These are phyloP conservation scores for Pulveroboletus ravenelii DNA, from an alignment of 768 basidiomycete genomes.

Conservation along the genomic window DNA sequence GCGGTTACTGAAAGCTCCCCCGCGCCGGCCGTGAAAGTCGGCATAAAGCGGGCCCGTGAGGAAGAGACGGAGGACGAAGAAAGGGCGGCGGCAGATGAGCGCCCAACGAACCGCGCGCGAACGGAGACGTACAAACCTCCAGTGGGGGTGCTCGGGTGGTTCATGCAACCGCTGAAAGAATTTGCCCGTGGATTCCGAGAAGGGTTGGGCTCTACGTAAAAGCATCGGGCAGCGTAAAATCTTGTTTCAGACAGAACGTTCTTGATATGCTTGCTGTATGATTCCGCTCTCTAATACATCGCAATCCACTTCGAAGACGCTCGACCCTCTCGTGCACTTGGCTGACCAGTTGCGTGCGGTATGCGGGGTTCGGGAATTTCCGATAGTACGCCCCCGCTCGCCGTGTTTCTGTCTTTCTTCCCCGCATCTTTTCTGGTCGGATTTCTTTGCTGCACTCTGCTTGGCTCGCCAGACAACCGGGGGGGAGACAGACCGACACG, in stretches of 20 bases:
- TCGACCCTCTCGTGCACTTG: background rate
- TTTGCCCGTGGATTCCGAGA: conserved; percentile 68
- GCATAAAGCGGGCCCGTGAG: conserved; percentile 49
- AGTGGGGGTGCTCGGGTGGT: conserved; percentile 49
- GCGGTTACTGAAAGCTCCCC: conserved; percentile 27
- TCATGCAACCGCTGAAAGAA: conserved; percentile 57
- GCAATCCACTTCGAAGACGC: background rate
- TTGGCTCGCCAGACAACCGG: conserved; percentile 4
- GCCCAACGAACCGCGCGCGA: conserved; percentile 49
- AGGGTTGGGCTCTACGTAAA: conserved; percentile 37
- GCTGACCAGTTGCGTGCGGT: conserved; percentile 19
- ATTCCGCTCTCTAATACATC: conserved; percentile 3
- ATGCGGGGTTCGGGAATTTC: conserved; percentile 26
- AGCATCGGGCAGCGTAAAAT: background rate
- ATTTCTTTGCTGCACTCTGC: conserved; percentile 4
- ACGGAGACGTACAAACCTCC: conserved; percentile 43
- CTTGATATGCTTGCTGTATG: conserved; percentile 5
- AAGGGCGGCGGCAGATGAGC: conserved; percentile 36
- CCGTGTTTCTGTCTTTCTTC: conserved; percentile 10
- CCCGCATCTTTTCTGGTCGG: conserved; percentile 17
- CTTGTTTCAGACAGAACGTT: conserved; percentile 1
- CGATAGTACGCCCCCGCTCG: conserved; percentile 16
- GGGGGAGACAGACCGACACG: conserved; percentile 12
- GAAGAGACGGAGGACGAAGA: conserved; percentile 33
- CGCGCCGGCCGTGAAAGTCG: conserved; percentile 15